Base-by-base conservation (phyloP, 352 stramenopile species). In the Pseudoperonospora humuli region DNA sequence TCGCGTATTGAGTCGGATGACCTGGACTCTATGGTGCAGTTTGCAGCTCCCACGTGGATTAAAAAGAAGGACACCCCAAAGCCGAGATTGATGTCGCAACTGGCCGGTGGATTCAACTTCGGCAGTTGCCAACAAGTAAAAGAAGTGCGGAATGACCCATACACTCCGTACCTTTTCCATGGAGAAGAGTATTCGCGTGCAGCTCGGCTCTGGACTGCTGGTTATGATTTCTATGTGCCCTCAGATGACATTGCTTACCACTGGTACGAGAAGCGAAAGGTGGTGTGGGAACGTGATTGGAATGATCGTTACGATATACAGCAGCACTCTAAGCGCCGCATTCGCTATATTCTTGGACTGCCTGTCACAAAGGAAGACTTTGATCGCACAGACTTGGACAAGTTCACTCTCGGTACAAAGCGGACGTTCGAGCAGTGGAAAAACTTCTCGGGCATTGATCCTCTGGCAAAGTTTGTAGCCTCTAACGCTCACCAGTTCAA, bases 41-140 rank as follows among this genome's bases (percentile, higher is more conserved):
- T 87, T 45, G 67, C 66, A 8, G 69, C 70, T 21, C 71, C 75
- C 10, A 76, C 74, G 32, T 85, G 68, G 73, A 60, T 85, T 29
- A 39, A 78, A 43, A 85, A 83, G 62, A 79, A 76, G 43, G 48
- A 79, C 19, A 75, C 70, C 13, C 57, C 63, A n/a, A 85, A 84
- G 67, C 75, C 77, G 5, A 62, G 70, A 0, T 50, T 90, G 27
- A 84, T 86, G 72, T 90, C 77, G 28, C 77, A 90, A 40, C 55
- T 90, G 14, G 77, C 77, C 6, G 75, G 71, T 7, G 78, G 78
- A 38, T 91, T 91, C 67, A 88, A 87, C 52, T 91, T 91, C 56
- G 75, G 75, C 41, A 70, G 69, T 36, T 87, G 78, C 55, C 66
- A 62, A 23, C 71, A 84, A 41, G 72, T 63, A 10, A 79, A 78